phyloP scores from a whole-genome alignment of 2,329 filamentous ascomycete genomes.

The Microascus cirrosus region DNA sequence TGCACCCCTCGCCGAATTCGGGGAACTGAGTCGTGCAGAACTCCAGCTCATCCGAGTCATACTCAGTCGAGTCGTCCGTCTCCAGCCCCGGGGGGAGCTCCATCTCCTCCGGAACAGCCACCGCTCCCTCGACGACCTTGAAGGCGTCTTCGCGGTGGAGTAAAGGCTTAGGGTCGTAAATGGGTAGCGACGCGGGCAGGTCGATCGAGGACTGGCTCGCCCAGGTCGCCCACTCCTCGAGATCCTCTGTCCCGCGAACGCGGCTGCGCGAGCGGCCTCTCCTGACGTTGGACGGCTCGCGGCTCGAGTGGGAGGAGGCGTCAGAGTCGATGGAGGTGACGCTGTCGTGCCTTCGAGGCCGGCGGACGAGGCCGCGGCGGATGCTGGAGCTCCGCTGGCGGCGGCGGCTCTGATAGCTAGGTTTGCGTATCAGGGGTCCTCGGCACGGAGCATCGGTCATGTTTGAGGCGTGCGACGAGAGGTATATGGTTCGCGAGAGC shows the following conservation, averaged over 20 bases:
- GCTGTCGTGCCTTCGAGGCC: neutral
- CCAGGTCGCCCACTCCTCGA: neutral
- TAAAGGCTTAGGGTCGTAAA: neutral
- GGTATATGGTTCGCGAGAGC: neutral
- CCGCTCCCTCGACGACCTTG: neutral
- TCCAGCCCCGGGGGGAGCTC: neutral
- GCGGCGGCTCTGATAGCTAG: neutral
- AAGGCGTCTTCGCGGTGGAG: slow-evolving; percentile 1
- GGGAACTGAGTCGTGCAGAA: neutral
- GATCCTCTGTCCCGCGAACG: neutral
- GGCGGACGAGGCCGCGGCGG: too few relatives aligned
- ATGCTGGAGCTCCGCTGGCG: neutral
- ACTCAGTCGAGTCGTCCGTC: neutral
- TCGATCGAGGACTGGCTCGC: neutral
- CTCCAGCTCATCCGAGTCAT: neutral
- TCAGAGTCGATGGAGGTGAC: neutral
- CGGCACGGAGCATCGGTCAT: neutral
- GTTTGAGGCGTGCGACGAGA: neutral
- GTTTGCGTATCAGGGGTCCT: neutral
- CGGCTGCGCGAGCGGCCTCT: neutral
- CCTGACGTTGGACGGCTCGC: neutral
- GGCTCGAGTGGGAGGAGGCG: neutral
- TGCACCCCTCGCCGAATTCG: neutral
- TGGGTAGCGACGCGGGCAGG: neutral
- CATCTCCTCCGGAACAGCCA: neutral